Percentiles rank a stretch among this genome's conserved stretches.
These are phyloP conservation scores for Russula griseocarnosa DNA, from an alignment of 768 basidiomycete genomes.

Conservation along the genomic window DNA sequence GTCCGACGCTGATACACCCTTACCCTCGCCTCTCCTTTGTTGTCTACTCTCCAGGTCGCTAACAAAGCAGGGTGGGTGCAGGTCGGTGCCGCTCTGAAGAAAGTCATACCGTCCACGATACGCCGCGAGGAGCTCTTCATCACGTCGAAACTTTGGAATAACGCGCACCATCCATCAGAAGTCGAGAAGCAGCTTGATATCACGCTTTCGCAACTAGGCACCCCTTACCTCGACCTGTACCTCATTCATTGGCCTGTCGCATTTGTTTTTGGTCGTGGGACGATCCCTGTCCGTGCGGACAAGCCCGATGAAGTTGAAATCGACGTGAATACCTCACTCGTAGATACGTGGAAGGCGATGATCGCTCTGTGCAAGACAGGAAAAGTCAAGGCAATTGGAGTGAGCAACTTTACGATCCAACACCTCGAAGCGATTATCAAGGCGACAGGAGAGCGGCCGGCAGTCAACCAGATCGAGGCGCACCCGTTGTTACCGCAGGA, in stretches of 20 bases:
- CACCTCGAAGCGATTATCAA: constrained; percentile 63
- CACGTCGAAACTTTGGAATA: constrained; percentile 83
- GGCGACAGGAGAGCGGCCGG: constrained; percentile 70
- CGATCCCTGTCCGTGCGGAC: constrained; percentile 49
- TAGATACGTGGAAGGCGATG: constrained; percentile 83
- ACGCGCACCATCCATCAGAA: constrained; percentile 56
- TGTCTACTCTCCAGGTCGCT: neutral
- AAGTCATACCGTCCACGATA: constrained; percentile 72
- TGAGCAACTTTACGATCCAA: constrained; percentile 74
- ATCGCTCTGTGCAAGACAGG: constrained; percentile 59
- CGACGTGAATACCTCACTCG: constrained; percentile 56
- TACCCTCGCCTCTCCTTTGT: neutral
- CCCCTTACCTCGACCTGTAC: constrained; percentile 79
- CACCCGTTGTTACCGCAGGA: constrained; percentile 78
- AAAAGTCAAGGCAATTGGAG: constrained; percentile 73
- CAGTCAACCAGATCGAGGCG: constrained; percentile 76
- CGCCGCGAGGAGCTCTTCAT: constrained; percentile 78
- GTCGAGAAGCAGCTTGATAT: constrained; percentile 75
- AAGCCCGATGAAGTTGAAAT: constrained; percentile 48
- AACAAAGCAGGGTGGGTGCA: constrained; percentile 10
- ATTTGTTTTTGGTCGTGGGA: constrained; percentile 52
- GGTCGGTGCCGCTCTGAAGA: constrained; percentile 69
- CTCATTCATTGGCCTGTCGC: constrained; percentile 78
- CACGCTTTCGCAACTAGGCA: constrained; percentile 66
- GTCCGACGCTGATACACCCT: neutral